A percentile compares a stretch with the other conserved stretches of the same genome.
Evolutionary conservation across 2,329 filamentous ascomycete genomes (phyloP).

Genomic region (Claviceps sp.): DNA sequence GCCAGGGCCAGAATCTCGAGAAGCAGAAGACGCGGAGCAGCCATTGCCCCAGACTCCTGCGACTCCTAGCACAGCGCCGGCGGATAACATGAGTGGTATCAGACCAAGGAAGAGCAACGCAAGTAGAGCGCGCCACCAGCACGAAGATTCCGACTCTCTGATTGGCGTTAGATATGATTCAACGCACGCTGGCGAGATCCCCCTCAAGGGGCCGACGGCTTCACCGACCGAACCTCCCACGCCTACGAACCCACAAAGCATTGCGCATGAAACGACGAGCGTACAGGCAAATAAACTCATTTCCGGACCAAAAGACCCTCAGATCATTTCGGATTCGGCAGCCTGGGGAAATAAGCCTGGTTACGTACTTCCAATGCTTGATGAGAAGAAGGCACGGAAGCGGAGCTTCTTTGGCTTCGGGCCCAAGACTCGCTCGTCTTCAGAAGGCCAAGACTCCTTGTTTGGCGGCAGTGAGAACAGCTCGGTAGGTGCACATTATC

Average conservation of each 20-base stretch:
- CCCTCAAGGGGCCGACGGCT: constrained; percentile 27
- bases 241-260: constrained; percentile 20
- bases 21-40: constrained; percentile 36
- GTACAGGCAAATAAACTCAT: constrained; percentile 42
- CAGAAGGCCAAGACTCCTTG: constrained; percentile 43
- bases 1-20: constrained; percentile 71
- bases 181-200: constrained; percentile 37
- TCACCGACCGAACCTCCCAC: constrained; percentile 18
- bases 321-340: constrained; percentile 70
- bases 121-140: constrained; percentile 20
- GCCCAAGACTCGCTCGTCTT: constrained; percentile 43
- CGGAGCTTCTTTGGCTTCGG: constrained; percentile 61
- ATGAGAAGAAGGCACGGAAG: constrained; percentile 76
- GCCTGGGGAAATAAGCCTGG: constrained; percentile 73
- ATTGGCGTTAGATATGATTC: constrained; percentile 47
- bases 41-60: neutral
- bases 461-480: constrained; percentile 35
- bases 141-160: constrained; percentile 30
- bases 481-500: constrained; percentile 24
- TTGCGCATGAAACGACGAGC: constrained; percentile 20
- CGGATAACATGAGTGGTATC: constrained; percentile 11
- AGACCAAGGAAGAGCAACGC: constrained; percentile 21
- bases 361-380: constrained; percentile 34
- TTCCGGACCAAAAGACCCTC: constrained; percentile 72
- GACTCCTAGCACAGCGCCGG: constrained; percentile 10